phyloP scores from a whole-genome alignment of 1,284 basidiomycete genomes.

The Malassezia sympodialis region DNA sequence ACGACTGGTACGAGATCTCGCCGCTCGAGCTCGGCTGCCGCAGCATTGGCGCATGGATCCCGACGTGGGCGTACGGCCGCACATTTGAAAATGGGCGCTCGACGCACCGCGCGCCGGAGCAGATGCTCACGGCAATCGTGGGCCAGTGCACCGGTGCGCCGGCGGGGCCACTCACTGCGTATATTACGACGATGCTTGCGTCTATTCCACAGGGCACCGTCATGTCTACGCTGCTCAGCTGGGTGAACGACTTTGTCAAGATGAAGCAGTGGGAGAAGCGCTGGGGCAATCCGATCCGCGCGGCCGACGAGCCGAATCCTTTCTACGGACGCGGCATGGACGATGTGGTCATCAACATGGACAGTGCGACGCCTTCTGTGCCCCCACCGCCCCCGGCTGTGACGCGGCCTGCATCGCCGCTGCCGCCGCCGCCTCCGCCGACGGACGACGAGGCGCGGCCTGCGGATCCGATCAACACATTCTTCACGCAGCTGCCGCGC shows the following conservation, averaged over 20 bases:
- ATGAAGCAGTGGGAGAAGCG: slow-evolving; percentile 39
- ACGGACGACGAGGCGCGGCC: neutral
- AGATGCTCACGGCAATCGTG: slow-evolving; percentile 36
- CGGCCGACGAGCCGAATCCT: slow-evolving; percentile 43
- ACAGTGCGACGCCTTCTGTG: neutral
- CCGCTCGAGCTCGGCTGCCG: slow-evolving; percentile 46
- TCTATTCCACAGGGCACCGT: slow-evolving; percentile 36
- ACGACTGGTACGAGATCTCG: slow-evolving; percentile 47
- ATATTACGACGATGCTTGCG: slow-evolving; percentile 40
- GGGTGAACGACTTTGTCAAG: slow-evolving; percentile 36
- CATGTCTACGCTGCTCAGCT: slow-evolving; percentile 27
- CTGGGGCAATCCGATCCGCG: slow-evolving; percentile 46
- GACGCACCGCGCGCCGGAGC: slow-evolving; percentile 27
- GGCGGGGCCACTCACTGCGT: slow-evolving; percentile 42
- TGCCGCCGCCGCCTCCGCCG: neutral
- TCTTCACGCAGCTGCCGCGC: slow-evolving; percentile 1
- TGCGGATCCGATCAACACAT: neutral
- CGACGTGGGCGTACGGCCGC: slow-evolving; percentile 47
- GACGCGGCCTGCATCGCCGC: neutral
- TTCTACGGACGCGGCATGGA: slow-evolving; percentile 30
- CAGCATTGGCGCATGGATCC: slow-evolving; percentile 46
- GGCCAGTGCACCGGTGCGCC: slow-evolving; percentile 48
- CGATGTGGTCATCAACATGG: slow-evolving; percentile 10
- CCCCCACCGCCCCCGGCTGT: neutral
- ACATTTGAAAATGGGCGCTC: slow-evolving; percentile 36